These are phyloP conservation scores for Amaranthus tricolor DNA, from an alignment of 179 eudicot species.

Conservation along the genomic window DNA sequence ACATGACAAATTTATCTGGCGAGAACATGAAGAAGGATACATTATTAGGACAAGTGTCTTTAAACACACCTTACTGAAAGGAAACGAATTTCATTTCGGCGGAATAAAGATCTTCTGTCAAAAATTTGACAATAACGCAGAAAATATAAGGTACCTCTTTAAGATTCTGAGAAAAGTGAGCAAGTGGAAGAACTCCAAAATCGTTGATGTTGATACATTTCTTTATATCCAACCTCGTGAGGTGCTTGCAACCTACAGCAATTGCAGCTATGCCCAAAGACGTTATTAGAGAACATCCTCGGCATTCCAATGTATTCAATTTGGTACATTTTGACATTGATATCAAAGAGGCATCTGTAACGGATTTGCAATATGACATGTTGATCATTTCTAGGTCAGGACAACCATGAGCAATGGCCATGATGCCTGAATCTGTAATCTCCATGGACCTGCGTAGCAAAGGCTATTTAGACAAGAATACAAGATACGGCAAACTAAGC, in stretches of 20 bases:
- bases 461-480: background rate
- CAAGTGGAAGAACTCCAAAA: conserved; percentile 80
- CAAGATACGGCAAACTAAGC: background rate
- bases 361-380: conserved; percentile 63
- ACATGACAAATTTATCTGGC: conserved; percentile 79
- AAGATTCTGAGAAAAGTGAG: conserved; percentile 81
- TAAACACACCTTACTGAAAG: background rate
- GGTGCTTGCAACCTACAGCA: conserved; percentile 83
- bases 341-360: conserved; percentile 66
- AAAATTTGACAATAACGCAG: background rate
- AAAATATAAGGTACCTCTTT: conserved; percentile 50
- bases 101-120: background rate
- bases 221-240: conserved; percentile 75
- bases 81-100: background rate
- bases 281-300: conserved; percentile 79
- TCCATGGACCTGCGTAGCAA: conserved; percentile 59
- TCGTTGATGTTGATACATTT: conserved; percentile 77
- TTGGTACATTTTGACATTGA: conserved; percentile 71
- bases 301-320: conserved; percentile 71
- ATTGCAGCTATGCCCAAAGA: conserved; percentile 73
- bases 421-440: conserved; percentile 66
- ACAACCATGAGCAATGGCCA: conserved; percentile 72
- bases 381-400: conserved; percentile 63
- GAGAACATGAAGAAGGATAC: background rate
- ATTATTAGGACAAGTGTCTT: background rate